These are phyloP conservation scores for Cyclotella distinguenda DNA, from an alignment of 108 stramenopile genomes.

Conservation along the genomic window DNA sequence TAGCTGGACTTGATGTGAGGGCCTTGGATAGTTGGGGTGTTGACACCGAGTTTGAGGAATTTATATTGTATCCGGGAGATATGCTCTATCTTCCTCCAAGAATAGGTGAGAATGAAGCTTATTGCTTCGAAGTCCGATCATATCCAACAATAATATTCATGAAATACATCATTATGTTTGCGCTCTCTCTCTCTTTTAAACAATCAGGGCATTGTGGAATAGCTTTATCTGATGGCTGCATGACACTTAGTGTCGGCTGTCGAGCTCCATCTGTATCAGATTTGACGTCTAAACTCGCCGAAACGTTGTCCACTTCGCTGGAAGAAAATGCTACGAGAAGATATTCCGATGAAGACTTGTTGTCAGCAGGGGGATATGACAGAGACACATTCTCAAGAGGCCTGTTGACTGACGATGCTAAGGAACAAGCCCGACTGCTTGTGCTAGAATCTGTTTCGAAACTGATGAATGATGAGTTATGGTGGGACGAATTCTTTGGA, in stretches of 20 bases:
- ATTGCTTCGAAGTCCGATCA: neutral
- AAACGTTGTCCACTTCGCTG: slow-evolving; percentile 42
- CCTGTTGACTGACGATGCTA: slow-evolving; percentile 47
- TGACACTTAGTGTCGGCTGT: slow-evolving; percentile 84
- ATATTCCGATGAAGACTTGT: slow-evolving; percentile 52
- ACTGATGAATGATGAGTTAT: slow-evolving; percentile 53
- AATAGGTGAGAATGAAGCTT: slow-evolving; percentile 41
- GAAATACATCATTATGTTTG: neutral
- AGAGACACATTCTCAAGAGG: slow-evolving; percentile 1
- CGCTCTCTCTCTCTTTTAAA: neutral
- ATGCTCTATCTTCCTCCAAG: slow-evolving; percentile 92
- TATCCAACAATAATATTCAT: too few relatives aligned
- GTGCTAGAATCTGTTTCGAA: slow-evolving; percentile 55
- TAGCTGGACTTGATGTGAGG: slow-evolving; percentile 73
- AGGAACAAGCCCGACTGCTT: slow-evolving; percentile 57
- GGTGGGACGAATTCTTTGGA: slow-evolving; percentile 76
- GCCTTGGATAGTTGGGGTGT: slow-evolving; percentile 47
- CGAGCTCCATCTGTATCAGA: slow-evolving; percentile 84
- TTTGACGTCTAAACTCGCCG: slow-evolving; percentile 62
- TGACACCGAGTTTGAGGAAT: slow-evolving; percentile 33
- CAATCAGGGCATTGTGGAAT: slow-evolving; percentile 76
- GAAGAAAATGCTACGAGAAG: slow-evolving; percentile 42
- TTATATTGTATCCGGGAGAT: slow-evolving; percentile 81
- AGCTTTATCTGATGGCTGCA: slow-evolving; percentile 65
- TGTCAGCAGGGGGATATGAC: neutral